Evolutionary conservation across 2,329 filamentous ascomycete species (phyloP).

Genomic region (Exophiala spinifera): DNA sequence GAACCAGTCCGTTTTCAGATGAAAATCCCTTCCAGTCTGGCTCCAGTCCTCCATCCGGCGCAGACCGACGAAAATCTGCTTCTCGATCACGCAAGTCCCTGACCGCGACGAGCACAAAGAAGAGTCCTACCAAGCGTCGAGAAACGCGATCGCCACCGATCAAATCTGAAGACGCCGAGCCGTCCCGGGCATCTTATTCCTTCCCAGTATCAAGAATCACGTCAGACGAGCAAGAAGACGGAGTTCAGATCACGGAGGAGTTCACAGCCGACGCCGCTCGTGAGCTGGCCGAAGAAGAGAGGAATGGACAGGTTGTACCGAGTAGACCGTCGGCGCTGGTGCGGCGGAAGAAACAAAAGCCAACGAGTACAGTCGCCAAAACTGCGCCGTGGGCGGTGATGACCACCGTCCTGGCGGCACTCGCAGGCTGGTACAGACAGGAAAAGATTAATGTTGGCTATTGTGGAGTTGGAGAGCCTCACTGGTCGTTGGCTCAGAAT

Average conservation of each 20-base stretch:
- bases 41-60: conserved; percentile 61
- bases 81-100: conserved; percentile 41
- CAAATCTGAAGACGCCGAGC: conserved; percentile 53
- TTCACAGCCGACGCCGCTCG: conserved; percentile 90
- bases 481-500: conserved; percentile 56
- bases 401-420: conserved; percentile 65
- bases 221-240: conserved; percentile 40
- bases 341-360: conserved; percentile 42
- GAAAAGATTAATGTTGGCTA: conserved; percentile 97
- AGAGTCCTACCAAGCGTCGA: conserved; percentile 39
- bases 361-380: conserved; percentile 52
- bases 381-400: conserved; percentile 70
- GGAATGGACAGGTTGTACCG: conserved; percentile 27
- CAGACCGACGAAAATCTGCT: conserved; percentile 50
- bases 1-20: conserved; percentile 70
- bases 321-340: conserved; percentile 36
- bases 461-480: conserved; percentile 75
- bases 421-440: conserved; percentile 81
- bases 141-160: conserved; percentile 50
- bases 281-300: conserved; percentile 65
- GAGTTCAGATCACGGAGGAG: conserved; percentile 75
- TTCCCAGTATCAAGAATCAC: conserved; percentile 50
- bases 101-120: conserved; percentile 31
- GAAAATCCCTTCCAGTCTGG: conserved; percentile 94
- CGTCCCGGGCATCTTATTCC: conserved; percentile 51